Evolutionary conservation across 1,284 basidiomycete genomes (phyloP), one percentile per base, ranked within the genome.

Genomic region (Boletus calvinii): DNA sequence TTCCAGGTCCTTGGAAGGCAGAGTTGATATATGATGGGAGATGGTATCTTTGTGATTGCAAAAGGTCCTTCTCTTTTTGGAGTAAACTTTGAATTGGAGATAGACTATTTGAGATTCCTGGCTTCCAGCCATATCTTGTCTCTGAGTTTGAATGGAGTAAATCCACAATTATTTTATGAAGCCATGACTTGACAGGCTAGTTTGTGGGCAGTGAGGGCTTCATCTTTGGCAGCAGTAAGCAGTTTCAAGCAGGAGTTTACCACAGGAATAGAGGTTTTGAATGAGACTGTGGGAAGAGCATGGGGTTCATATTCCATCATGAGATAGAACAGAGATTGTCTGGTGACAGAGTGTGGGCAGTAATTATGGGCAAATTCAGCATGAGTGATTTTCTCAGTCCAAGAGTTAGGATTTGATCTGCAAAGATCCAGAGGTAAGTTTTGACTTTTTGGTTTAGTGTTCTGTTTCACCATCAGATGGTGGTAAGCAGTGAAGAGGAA

Each of bases 361-460:
- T 42, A 22, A 9, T 58, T 58, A 12, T 57, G 54, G 0, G 17
- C 3, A 1, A 48, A 53, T 48, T 58, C 34, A 0, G 26, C 17
- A 13, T 18, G 17, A 0, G 20, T 9, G 1, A 56, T 29, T 0
- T 6, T 1, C 1, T 53, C 3, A 1, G 41, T 2, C 48, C 45
- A 56, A 0, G 17, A 18, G 0, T 4, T 17, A 0, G 43, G 50
- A 4, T 50, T 42, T 0, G 2, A 20, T 2, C 5, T 8, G 7
- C 42, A 17, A 45, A 58, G 45, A 58, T 54, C 0, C 1, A 10
- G 0, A 55, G 50, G 6, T 58, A 58, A 0, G 32, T 50, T 37
- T 59, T 9, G 0, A 60, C 1, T 29, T 57, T 49, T 22, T 59
- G 58, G 6, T 59, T 59, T 0, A 56, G 0, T 1, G 7, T 38